A percentile compares a stretch with the other conserved stretches of the same genome.
phyloP scores from a whole-genome alignment of 352 stramenopile genomes.

The Nothophytophthora sp. region DNA sequence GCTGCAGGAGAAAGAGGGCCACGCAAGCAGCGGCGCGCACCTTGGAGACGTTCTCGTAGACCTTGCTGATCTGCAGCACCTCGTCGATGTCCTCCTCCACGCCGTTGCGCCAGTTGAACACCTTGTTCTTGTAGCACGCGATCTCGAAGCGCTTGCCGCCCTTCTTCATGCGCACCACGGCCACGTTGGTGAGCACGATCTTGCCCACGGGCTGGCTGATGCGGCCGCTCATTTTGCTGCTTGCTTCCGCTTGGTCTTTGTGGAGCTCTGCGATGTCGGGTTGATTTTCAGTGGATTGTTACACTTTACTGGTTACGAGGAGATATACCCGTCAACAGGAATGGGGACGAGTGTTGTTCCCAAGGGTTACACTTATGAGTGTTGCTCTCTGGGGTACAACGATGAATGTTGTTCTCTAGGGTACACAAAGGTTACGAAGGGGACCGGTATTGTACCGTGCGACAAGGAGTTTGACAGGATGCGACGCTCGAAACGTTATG shows the following conservation, averaged over 20 bases:
- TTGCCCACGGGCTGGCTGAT: conserved; percentile 86
- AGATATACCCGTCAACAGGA: too few species aligned
- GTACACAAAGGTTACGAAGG: too few species aligned
- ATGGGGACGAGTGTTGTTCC: too few species aligned
- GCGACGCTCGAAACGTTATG: too few species aligned
- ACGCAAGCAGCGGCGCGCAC: conserved; percentile 6
- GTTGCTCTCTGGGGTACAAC: too few species aligned
- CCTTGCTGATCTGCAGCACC: conserved; percentile 96
- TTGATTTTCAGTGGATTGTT: not conserved
- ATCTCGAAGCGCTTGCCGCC: conserved; percentile 98
- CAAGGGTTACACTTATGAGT: too few species aligned
- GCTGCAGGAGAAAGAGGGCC: not conserved
- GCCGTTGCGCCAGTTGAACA: conserved; percentile 98
- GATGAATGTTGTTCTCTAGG: too few species aligned
- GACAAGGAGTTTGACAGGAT: too few species aligned
- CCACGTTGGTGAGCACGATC: conserved; percentile 97
- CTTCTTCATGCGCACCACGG: conserved; percentile 95
- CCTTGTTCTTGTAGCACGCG: conserved; percentile 99
- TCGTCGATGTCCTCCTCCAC: conserved; percentile 98
- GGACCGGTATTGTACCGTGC: too few species aligned
- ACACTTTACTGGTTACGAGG: not conserved
- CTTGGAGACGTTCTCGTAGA: conserved; percentile 99
- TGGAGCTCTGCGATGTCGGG: not conserved
- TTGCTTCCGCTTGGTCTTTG: not conserved
- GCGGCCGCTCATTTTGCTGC: conserved; percentile 52